Conservation (phyloP, 306 rosid genomes). For the Carpinus fangiana region DNA sequence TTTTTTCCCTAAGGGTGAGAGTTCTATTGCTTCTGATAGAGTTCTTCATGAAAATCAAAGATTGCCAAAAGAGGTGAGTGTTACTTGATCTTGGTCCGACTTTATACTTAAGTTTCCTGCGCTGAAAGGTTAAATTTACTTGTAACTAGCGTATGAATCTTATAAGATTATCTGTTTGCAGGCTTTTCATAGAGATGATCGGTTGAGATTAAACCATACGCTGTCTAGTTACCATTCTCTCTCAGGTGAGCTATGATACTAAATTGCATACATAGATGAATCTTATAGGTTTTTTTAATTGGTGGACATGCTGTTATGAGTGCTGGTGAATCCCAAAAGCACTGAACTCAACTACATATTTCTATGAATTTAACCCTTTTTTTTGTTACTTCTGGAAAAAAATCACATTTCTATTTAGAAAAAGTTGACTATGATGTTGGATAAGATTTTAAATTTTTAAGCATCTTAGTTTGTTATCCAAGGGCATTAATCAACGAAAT, state of each 20-base stretch:
- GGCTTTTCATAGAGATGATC: conserved; percentile 89
- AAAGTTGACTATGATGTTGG: neutral
- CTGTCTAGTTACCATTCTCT: conserved; percentile 59
- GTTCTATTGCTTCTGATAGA: conserved; percentile 69
- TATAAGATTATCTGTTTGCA: conserved; percentile 40
- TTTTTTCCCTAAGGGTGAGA: conserved; percentile 73
- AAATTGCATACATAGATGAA: conserved; percentile 20
- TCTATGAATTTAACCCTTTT: neutral
- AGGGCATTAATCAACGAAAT: neutral
- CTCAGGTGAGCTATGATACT: conserved; percentile 60
- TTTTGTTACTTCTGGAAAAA: neutral
- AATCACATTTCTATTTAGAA: neutral
- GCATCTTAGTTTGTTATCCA: neutral
- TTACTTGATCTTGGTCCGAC: conserved; percentile 23
- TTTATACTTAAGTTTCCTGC: conserved; percentile 23
- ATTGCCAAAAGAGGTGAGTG: conserved; percentile 75
- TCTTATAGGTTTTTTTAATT: neutral
- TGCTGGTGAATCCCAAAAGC: neutral
- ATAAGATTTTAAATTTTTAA: neutral
- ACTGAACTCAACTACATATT: neutral
- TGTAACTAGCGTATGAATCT: conserved; percentile 13
- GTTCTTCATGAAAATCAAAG: conserved; percentile 71
- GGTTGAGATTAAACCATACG: conserved; percentile 62
- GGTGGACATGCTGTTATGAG: neutral
- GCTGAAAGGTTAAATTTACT: conserved; percentile 18